Conservation (phyloP, 2,329 filamentous ascomycete genomes). For the Rasamsonia emersonii region DNA sequence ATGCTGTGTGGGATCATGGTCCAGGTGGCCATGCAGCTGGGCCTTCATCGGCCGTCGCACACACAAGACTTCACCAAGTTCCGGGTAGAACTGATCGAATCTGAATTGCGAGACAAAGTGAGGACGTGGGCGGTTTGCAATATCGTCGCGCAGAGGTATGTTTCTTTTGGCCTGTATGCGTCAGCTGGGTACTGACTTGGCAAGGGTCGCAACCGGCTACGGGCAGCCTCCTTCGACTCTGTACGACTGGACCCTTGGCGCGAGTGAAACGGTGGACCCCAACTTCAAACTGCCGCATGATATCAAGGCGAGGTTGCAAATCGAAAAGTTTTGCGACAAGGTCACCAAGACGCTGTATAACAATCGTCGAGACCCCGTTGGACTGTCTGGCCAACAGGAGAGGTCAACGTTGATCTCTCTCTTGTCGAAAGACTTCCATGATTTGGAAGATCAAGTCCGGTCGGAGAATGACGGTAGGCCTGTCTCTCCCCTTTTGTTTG, state of each 20-base stretch:
- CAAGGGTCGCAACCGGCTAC: constrained; percentile 57
- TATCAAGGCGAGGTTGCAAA: constrained; percentile 44
- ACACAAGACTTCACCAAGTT: constrained; percentile 49
- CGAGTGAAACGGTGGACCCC: constrained; percentile 33
- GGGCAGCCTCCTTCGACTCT: constrained; percentile 56
- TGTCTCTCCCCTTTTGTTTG: constrained; percentile 4
- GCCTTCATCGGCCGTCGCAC: constrained; percentile 56
- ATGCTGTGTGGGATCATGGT: constrained; percentile 60
- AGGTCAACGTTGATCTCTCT: constrained; percentile 37
- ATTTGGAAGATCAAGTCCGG: constrained; percentile 44
- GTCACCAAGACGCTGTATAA: constrained; percentile 50
- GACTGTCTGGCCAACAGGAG: constrained; percentile 38
- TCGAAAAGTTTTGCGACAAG: constrained; percentile 52
- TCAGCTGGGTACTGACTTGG: not conserved
- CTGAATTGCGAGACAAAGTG: constrained; percentile 55
- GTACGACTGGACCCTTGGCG: constrained; percentile 50
- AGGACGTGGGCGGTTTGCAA: constrained; percentile 62
- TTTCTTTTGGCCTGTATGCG: constrained; percentile 1
- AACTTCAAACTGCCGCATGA: constrained; percentile 44
- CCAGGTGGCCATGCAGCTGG: constrained; percentile 59
- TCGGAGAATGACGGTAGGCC: constrained; percentile 32
- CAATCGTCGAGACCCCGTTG: constrained; percentile 47
- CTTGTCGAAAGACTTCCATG: constrained; percentile 39
- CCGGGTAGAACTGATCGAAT: constrained; percentile 47
- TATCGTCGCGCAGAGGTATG: constrained; percentile 56